Base-by-base conservation (phyloP, 106 monocot species). In the Allium cepa region DNA sequence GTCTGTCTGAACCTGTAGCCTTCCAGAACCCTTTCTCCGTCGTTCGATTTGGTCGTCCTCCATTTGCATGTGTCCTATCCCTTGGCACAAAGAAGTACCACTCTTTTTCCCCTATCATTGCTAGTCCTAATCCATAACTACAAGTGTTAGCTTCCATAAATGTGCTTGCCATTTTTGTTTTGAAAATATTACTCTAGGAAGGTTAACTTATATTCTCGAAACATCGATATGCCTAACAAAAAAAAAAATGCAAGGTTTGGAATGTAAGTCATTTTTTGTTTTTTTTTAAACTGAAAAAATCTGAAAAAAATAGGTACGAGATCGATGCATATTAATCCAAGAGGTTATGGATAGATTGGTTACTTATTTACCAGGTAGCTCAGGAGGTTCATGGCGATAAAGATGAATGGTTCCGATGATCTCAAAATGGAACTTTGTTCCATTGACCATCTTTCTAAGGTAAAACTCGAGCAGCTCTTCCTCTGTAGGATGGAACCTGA, bases 21-120 rank as follows among this genome's bases (percentile, higher is more conserved):
- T 95, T 95, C 91, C 94, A 95, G 71, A 88, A 95, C 17, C 94
- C 94, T 2, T 58, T 59, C 60, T 83, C 91, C 9, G 94, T 95
- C 11, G 87, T 91, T 50, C 95, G 77, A 72, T 79, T 95, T 3
- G 91, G 95, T 67, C 88, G 57, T 14, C 83, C 85, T 7, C 91
- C 86, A 55, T 75, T 78, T 10, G 72, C 18, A 56, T 60, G 86
- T 76, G 55, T 71, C 68, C 85, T 64, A 69, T 88, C 88, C 71
- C 94, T 80, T 26, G 91, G 91, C 70, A 95, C 94, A 67, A 84
- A 87, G 79, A 94, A 94, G 84, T 94, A 94, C 94, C 90, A 94
- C 69, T 94, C 94, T 62, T 76, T 79, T 75, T 91, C 94, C 10
- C 91, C 94, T 6, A 85, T 83, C 75, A 69, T 88, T 16, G 91